Conservation (phyloP, 1,284 basidiomycete genomes). For the Apiotrichum domesticum region DNA sequence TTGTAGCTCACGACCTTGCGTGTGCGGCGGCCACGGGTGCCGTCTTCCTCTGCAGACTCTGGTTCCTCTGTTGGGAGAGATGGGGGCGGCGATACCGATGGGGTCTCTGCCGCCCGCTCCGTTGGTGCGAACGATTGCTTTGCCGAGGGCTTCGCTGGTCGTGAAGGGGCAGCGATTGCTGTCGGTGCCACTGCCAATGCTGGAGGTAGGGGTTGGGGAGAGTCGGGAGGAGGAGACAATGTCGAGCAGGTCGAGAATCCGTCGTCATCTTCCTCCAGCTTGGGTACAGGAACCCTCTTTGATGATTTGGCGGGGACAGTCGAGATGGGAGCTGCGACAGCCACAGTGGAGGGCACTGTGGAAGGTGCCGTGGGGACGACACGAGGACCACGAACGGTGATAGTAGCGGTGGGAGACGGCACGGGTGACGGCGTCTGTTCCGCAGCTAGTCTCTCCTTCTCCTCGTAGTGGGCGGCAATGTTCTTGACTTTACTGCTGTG, state of each 20-base stretch:
- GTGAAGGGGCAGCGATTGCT: no score
- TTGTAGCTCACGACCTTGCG: slow-evolving; percentile 16
- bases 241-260: no score
- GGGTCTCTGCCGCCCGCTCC: no score
- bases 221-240: no score
- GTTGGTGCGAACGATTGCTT: no score
- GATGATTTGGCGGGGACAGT: background rate
- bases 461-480: slow-evolving; percentile 2
- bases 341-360: no score
- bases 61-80: background rate
- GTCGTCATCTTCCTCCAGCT: background rate
- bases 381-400: background rate
- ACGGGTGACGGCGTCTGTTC: background rate
- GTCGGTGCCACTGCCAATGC: no score
- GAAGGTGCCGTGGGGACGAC: background rate
- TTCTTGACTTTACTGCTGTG: slow-evolving; percentile 1
- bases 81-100: no score
- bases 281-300: background rate
- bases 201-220: no score
- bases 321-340: no score
- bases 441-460: background rate
- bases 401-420: background rate
- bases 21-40: slow-evolving; percentile 8
- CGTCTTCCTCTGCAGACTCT: slow-evolving; percentile 2
- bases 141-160: no score